Base-by-base conservation (phyloP, 1,284 basidiomycete genomes). In the Cystobasidium sp. region DNA sequence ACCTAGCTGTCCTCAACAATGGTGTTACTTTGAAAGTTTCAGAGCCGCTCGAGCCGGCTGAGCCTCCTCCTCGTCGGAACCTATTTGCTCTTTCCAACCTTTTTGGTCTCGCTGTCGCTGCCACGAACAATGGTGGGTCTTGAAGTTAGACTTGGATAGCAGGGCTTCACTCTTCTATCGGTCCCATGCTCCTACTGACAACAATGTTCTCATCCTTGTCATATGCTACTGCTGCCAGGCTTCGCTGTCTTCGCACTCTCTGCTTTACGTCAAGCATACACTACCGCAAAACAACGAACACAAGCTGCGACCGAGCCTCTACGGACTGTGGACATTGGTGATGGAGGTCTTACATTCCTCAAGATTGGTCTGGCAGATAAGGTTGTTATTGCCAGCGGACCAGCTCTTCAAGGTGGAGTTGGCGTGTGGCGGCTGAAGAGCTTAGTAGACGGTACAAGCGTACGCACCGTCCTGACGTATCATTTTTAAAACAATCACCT, bases 221-320 rank as follows among this genome's bases (percentile, higher is more conserved):
- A 65, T 49, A 73, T 58, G 37, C 44, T 53, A 47, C 63, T 24
- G 22, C 52, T 55, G 24, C 47, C 74, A 78, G 78, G 77, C 16
- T 78, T 79, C 69, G 71, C 76, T 1, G 75, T 78, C 44, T 78
- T 67, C 65, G 56, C 76, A 4, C 65, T 79, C 47, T 9, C 68
- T 1, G 2, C 39, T 6, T 61, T 79, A n/a, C 76, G 77, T n/a
- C 46, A 63, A 20, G 31, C 59, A 46, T 52, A 76, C 61, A n/a
- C 37, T 10, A 22, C 46, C 0, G 74, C 78, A 6, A 18, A 37
- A 1, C 74, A 75, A n/a, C 77, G 78, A 56, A 72, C 75, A 39
- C 65, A 71, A 18, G 75, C 78, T 0, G 0, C 46, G 9, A 20
- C 70, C 8, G 1, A 52, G 2, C 71, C 76, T 0, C 18, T 39